phyloP scores from a whole-genome alignment of 2,329 filamentous ascomycete genomes.

The Cladobotryum mycophilum region DNA sequence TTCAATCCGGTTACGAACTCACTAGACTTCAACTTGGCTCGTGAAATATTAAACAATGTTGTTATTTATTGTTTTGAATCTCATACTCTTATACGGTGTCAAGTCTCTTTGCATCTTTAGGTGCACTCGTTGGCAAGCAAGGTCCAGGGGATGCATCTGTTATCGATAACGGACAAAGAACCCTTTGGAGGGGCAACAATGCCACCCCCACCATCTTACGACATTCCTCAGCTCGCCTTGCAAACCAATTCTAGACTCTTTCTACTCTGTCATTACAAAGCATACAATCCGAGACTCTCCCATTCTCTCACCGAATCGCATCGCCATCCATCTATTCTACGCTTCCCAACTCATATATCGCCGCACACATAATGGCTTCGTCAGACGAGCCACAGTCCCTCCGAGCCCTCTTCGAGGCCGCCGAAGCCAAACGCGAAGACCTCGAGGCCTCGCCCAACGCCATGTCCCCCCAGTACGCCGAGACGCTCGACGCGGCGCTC shows the following conservation, averaged over 20 bases:
- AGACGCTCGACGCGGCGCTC: constrained; percentile 61
- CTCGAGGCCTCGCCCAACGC: constrained; percentile 60
- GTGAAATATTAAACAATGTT: neutral
- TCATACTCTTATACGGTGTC: neutral
- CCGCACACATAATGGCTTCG: constrained; percentile 6
- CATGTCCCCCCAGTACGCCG: constrained; percentile 59
- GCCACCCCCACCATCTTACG: neutral
- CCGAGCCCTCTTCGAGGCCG: constrained; percentile 42
- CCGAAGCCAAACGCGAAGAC: constrained; percentile 45
- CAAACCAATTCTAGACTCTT: neutral
- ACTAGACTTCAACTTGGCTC: too few relatives aligned
- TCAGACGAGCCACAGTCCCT: constrained; percentile 43
- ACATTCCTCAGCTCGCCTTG: neutral
- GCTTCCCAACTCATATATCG: neutral
- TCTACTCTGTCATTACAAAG: neutral
- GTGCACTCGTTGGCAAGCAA: too few relatives aligned
- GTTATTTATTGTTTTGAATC: neutral
- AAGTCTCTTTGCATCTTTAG: neutral
- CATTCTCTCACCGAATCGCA: neutral
- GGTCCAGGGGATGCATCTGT: neutral
- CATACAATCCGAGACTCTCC: neutral
- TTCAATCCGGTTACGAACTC: too few relatives aligned
- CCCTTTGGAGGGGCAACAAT: neutral
- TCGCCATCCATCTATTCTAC: neutral
- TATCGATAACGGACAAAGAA: neutral